Conservation (phyloP, 208 protist species). For the Kentomonas sorsogonicus region DNA sequence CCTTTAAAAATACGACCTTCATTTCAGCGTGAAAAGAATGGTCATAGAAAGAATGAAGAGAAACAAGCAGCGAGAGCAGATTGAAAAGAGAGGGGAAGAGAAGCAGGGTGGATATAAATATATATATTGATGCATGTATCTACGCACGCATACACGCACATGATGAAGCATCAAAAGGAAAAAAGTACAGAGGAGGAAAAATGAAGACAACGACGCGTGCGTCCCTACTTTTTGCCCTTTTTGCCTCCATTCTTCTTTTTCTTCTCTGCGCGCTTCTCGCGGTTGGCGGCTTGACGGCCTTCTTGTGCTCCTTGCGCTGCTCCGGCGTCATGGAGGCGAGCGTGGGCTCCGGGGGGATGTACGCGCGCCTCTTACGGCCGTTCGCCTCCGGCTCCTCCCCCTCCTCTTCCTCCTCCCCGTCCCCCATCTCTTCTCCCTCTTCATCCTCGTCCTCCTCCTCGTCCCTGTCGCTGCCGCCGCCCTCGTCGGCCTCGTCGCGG, state of each 20-base stretch:
- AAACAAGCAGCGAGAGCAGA: too few relatives aligned
- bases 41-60: background rate
- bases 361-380: conserved; percentile 1
- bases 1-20: too few relatives aligned
- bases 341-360: conserved; percentile 18
- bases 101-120: conserved; percentile 4
- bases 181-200: conserved; percentile 1
- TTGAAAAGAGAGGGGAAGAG: conserved; percentile 16
- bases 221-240: conserved; percentile 41
- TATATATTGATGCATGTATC: conserved; percentile 4
- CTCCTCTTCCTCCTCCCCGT: conserved; percentile 18
- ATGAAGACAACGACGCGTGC: background rate
- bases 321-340: conserved; percentile 82
- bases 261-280: conserved; percentile 64
- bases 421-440: conserved; percentile 13
- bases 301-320: conserved; percentile 72
- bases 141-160: background rate
- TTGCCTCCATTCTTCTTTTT: conserved; percentile 50
- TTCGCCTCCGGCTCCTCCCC: conserved; percentile 11
- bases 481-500: conserved; percentile 7
- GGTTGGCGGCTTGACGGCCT: conserved; percentile 73
- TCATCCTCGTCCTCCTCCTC: conserved; percentile 13
- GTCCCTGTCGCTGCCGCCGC: conserved; percentile 5
- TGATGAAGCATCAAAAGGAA: background rate
- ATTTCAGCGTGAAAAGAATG: too few relatives aligned